Conservation (phyloP, 495 filamentous ascomycete species). For the Talaromyces wortmannii region DNA sequence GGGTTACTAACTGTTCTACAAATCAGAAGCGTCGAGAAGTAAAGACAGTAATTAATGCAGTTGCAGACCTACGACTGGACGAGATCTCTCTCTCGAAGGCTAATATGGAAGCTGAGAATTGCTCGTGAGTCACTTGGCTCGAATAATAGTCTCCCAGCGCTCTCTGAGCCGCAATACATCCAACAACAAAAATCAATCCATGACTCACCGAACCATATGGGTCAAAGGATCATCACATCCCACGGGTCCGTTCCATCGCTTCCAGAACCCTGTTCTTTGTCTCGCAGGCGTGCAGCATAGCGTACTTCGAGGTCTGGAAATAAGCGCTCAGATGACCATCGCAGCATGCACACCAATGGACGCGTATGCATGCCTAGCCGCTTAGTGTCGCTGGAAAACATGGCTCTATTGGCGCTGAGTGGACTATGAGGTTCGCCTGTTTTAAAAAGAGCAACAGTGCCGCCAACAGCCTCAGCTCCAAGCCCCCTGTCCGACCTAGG, state of each 20-base stretch:
- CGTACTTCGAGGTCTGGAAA: neutral
- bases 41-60: too few relatives aligned
- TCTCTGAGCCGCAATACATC: neutral
- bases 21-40: too few relatives aligned
- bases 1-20: too few relatives aligned
- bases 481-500: too few relatives aligned
- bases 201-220: neutral
- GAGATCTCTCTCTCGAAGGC: too few relatives aligned
- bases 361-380: neutral
- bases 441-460: neutral
- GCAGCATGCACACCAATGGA: constrained; percentile 2
- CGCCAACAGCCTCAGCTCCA: neutral
- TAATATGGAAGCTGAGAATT: neutral
- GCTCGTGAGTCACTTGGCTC: neutral
- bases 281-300: too few relatives aligned
- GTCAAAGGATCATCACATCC: neutral
- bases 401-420: neutral
- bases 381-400: neutral
- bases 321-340: constrained; percentile 3
- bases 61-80: too few relatives aligned
- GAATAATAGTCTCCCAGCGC: neutral
- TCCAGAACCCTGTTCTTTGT: too few relatives aligned
- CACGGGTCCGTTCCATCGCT: too few relatives aligned
- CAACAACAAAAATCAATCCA: neutral
- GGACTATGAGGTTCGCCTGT: neutral